A percentile compares a stretch with the other conserved stretches of the same genome.
Conservation (phyloP, 1,139 yeast species). For the Yamadazyma atmosphaerica region DNA sequence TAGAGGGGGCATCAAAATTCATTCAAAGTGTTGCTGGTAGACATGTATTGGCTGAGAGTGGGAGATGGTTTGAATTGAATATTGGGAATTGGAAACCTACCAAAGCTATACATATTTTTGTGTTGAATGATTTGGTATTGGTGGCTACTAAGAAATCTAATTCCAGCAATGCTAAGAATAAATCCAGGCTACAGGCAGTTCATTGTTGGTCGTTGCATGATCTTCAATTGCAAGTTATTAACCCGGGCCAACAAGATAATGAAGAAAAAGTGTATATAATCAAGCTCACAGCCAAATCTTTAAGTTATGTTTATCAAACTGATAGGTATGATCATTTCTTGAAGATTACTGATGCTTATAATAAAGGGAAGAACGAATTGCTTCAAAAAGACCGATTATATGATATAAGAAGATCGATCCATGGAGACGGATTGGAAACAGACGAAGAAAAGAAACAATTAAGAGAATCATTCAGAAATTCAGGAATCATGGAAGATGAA, state of each 20-base stretch:
- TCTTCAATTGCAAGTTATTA: slow-evolving; percentile 49
- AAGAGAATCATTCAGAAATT: slow-evolving; percentile 41
- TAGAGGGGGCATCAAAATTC: slow-evolving; percentile 86
- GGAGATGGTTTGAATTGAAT: slow-evolving; percentile 85
- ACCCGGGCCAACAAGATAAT: slow-evolving; percentile 16
- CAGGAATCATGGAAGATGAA: slow-evolving; percentile 34
- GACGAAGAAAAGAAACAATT: slow-evolving; percentile 43
- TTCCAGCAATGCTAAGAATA: slow-evolving; percentile 19
- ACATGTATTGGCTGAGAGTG: slow-evolving; percentile 77
- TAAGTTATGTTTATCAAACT: slow-evolving; percentile 63
- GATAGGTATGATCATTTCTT: slow-evolving; percentile 60
- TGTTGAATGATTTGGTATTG: slow-evolving; percentile 75
- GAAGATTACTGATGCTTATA: slow-evolving; percentile 58
- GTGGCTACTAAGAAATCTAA: slow-evolving; percentile 63
- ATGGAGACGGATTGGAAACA: slow-evolving; percentile 20
- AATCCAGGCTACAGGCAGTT: slow-evolving; percentile 59
- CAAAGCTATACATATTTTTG: slow-evolving; percentile 72
- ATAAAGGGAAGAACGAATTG: slow-evolving; percentile 65
- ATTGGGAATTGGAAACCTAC: slow-evolving; percentile 84
- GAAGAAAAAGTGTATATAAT: slow-evolving; percentile 39
- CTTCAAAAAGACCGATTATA: slow-evolving; percentile 48
- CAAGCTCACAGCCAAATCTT: slow-evolving; percentile 47
- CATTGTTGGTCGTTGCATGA: slow-evolving; percentile 80
- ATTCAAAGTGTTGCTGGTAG: slow-evolving; percentile 79
- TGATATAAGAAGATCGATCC: slow-evolving; percentile 23